phyloP scores from a whole-genome alignment of 768 basidiomycete genomes.

The Boletus eberwhitei region DNA sequence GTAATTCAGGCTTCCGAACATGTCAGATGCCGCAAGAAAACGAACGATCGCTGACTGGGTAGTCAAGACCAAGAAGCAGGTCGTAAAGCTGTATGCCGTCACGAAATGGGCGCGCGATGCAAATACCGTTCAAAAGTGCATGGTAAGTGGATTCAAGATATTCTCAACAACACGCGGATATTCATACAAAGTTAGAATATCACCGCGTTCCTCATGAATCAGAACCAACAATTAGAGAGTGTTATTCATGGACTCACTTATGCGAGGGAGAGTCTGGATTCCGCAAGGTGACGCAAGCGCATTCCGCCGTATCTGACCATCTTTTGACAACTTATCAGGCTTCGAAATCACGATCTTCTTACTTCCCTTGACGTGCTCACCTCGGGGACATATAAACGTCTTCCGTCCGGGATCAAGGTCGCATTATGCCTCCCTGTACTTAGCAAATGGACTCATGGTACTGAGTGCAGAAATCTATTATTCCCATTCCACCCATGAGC shows the following conservation, averaged over 20 bases:
- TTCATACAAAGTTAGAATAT: conserved; percentile 57
- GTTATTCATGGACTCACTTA: conserved; percentile 60
- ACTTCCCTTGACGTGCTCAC: conserved; percentile 89
- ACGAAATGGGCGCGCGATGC: conserved; percentile 86
- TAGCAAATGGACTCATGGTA: conserved; percentile 20
- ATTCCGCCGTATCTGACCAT: not conserved
- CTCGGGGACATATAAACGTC: conserved; percentile 78
- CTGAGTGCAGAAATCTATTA: conserved; percentile 57
- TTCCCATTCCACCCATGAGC: conserved; percentile 63
- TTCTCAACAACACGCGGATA: not conserved
- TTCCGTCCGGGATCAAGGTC: conserved; percentile 82
- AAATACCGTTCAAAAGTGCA: conserved; percentile 79
- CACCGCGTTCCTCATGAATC: conserved; percentile 79
- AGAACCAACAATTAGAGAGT: conserved; percentile 80
- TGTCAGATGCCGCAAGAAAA: conserved; percentile 79
- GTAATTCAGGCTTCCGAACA: conserved; percentile 62
- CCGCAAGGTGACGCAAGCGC: conserved; percentile 60
- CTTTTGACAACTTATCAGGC: conserved; percentile 39
- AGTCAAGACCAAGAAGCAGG: conserved; percentile 85
- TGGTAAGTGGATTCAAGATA: conserved; percentile 44
- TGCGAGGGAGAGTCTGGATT: conserved; percentile 66
- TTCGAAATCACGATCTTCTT: conserved; percentile 90
- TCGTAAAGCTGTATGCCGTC: conserved; percentile 84
- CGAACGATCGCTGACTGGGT: conserved; percentile 85
- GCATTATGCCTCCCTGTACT: conserved; percentile 14